These are phyloP conservation scores for Cardamine chenopodiifolia DNA, from an alignment of 345 rosid species.

Conservation along the genomic window DNA sequence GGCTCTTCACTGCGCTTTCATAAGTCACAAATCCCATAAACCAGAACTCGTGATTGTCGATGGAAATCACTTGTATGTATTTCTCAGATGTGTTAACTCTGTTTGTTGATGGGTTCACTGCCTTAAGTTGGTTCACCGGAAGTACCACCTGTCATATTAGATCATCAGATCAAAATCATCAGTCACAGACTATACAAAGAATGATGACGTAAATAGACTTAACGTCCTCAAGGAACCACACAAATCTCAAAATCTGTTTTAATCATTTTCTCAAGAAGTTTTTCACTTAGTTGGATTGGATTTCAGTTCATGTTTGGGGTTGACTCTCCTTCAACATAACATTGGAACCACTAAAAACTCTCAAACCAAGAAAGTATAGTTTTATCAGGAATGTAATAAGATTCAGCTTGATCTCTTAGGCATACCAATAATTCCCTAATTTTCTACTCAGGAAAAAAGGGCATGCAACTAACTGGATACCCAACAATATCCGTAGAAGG, in stretches of 20 bases:
- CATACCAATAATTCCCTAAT: neutral
- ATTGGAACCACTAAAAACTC: neutral
- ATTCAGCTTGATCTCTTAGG: neutral
- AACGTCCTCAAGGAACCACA: conserved; percentile 1
- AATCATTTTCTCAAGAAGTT: neutral
- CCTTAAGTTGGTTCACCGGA: conserved; percentile 71
- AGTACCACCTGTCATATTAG: conserved; percentile 56
- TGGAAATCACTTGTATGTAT: conserved; percentile 76
- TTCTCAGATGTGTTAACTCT: conserved; percentile 72
- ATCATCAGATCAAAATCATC: conserved; percentile 13
- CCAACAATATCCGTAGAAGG: neutral
- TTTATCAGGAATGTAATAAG: neutral
- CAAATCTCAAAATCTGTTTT: neutral
- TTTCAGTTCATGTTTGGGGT: neutral
- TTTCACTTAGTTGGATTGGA: neutral
- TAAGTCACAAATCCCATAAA: conserved; percentile 87
- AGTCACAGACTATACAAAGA: neutral
- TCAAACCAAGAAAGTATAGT: neutral
- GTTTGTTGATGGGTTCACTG: conserved; percentile 81
- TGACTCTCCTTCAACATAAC: neutral
- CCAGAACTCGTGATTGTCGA: conserved; percentile 91
- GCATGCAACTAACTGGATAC: neutral
- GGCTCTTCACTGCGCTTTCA: conserved; percentile 75
- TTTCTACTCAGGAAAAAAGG: neutral
- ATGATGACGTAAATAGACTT: neutral